Evolutionary conservation across 805 yeast species (phyloP).

Genomic region (Millerago galiae): DNA sequence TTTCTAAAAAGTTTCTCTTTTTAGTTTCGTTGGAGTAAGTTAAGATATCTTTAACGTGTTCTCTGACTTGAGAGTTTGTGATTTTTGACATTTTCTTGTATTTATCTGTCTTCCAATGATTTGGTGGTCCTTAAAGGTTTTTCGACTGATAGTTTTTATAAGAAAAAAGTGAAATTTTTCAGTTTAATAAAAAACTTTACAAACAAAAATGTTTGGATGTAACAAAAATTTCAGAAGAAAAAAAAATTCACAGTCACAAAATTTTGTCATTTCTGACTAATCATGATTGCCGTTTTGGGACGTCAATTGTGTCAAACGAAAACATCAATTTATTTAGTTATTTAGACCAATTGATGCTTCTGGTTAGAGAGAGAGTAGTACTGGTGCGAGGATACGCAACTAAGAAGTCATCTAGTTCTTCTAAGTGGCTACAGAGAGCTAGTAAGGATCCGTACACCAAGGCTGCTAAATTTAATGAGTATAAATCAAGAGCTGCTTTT

Average conservation of each 20-base stretch:
- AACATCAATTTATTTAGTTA: not conserved
- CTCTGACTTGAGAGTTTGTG: conserved; percentile 91
- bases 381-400: conserved; percentile 12
- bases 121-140: conserved; percentile 46
- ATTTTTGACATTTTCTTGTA: conserved; percentile 68
- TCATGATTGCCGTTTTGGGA: not conserved
- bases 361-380: conserved; percentile 3
- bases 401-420: conserved; percentile 44
- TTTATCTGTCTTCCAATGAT: conserved; percentile 71
- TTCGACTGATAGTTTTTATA: conserved; percentile 32
- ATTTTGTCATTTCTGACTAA: not conserved
- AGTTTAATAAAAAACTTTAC: conserved; percentile 2
- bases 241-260: conserved; percentile 6
- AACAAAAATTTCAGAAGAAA: not conserved
- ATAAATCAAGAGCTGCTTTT: conserved; percentile 85
- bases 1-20: conserved; percentile 99
- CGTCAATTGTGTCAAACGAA: conserved; percentile 3
- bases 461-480: conserved; percentile 57
- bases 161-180: conserved; percentile 1
- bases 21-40: conserved; percentile 88
- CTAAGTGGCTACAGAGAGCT: conserved; percentile 73
- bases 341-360: not conserved
- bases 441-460: conserved; percentile 55
- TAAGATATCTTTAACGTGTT: conserved; percentile 87
- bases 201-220: not conserved